Conservation (phyloP, 768 basidiomycete species). For the Butyriboletus loyo region DNA sequence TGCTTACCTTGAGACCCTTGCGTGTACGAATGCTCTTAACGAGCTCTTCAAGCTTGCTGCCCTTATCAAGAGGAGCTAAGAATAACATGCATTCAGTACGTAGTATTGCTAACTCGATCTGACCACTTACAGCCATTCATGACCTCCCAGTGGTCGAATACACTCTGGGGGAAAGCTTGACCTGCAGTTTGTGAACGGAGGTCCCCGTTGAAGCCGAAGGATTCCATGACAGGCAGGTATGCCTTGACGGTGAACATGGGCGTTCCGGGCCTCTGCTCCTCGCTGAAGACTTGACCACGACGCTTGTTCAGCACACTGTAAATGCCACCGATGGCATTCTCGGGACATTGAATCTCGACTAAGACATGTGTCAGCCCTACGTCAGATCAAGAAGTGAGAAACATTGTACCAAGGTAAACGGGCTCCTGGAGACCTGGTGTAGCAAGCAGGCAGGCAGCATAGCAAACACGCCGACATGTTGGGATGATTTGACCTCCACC, state of each 20-base stretch:
- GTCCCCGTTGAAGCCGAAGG: conserved; percentile 97
- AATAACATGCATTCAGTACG: conserved; percentile 2
- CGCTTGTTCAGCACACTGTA: conserved; percentile 93
- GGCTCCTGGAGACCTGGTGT: conserved; percentile 93
- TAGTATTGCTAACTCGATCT: background rate
- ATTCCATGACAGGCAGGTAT: conserved; percentile 87
- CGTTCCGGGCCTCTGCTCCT: conserved; percentile 95
- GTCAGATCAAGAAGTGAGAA: background rate
- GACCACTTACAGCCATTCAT: conserved; percentile 73
- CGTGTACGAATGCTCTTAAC: conserved; percentile 79
- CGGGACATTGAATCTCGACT: conserved; percentile 99
- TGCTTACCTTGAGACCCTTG: conserved; percentile 88
- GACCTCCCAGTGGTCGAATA: conserved; percentile 90
- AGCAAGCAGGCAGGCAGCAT: conserved; percentile 93
- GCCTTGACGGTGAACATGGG: conserved; percentile 99
- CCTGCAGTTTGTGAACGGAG: conserved; percentile 90
- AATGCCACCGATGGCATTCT: conserved; percentile 96
- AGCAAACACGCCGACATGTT: conserved; percentile 92
- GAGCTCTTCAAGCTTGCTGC: conserved; percentile 85
- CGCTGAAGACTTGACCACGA: conserved; percentile 97
- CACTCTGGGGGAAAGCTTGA: conserved; percentile 97
- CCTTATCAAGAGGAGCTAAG: conserved; percentile 77
- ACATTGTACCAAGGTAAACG: conserved; percentile 74
- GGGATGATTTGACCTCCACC: conserved; percentile 99
- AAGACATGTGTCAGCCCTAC: conserved; percentile 12